phyloP scores from a whole-genome alignment of 2,329 filamentous ascomycete species.

The Fragosphaeria purpurea region DNA sequence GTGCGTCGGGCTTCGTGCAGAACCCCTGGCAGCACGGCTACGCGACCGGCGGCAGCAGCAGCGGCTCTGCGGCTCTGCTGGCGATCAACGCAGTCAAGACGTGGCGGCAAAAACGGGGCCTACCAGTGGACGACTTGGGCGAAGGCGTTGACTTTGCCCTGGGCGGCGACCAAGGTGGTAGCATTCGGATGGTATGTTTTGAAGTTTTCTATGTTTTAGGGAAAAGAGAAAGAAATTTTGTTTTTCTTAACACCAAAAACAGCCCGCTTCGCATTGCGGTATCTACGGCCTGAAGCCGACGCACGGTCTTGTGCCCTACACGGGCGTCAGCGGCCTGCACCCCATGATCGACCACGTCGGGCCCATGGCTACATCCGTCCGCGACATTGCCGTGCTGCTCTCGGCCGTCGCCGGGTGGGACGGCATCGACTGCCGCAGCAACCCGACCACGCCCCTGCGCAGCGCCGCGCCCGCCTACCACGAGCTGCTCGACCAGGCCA shows the following conservation, averaged over 20 bases:
- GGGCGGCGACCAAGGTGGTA: constrained; percentile 64
- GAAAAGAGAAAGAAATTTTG: too few relatives aligned
- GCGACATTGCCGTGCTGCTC: constrained; percentile 32
- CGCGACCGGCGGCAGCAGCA: constrained; percentile 69
- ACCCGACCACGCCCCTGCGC: constrained; percentile 26
- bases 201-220: too few relatives aligned
- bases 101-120: constrained; percentile 38
- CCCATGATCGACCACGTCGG: constrained; percentile 34
- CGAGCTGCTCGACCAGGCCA: constrained; percentile 15
- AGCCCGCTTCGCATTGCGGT: constrained; percentile 28
- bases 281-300: constrained; percentile 42
- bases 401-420: constrained; percentile 34
- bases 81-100: constrained; percentile 14
- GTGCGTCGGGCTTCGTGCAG: constrained; percentile 60
- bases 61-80: constrained; percentile 48
- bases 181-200: constrained; percentile 47
- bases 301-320: constrained; percentile 39
- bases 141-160: constrained; percentile 25
- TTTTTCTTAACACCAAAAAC: too few relatives aligned
- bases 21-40: constrained; percentile 66
- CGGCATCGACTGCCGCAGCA: constrained; percentile 34
- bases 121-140: constrained; percentile 39
- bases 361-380: constrained; percentile 32
- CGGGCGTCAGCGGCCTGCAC: constrained; percentile 31
- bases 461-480: constrained; percentile 23